A percentile compares a stretch with the other conserved stretches of the same genome.
phyloP scores from a whole-genome alignment of 441 rosid genomes.

The Bruguiera hainesii region DNA sequence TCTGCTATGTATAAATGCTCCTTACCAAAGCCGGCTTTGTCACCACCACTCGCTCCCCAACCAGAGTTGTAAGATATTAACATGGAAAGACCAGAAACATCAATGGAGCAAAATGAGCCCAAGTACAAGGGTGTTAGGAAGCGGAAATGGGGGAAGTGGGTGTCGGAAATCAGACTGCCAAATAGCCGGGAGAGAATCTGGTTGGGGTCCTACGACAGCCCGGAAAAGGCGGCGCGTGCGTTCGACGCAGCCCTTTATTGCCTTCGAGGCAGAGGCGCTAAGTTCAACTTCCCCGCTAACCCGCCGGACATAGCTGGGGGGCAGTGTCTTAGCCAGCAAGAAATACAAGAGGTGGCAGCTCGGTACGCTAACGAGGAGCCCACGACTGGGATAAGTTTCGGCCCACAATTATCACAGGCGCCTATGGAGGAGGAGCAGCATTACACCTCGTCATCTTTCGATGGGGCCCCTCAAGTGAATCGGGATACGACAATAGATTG shows the following conservation, averaged over 20 bases:
- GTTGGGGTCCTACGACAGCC: constrained; percentile 69
- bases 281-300: constrained; percentile 60
- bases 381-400: neutral
- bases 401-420: too few species aligned
- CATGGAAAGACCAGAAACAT: neutral
- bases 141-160: constrained; percentile 96
- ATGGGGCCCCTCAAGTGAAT: constrained; percentile 2
- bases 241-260: constrained; percentile 82
- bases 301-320: constrained; percentile 49
- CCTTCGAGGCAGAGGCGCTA: constrained; percentile 58
- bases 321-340: constrained; percentile 37
- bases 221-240: constrained; percentile 88
- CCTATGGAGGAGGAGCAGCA: neutral
- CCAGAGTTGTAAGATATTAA: too few species aligned
- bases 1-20: too few species aligned
- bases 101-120: constrained; percentile 17
- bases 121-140: constrained; percentile 82
- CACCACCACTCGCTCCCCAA: too few species aligned
- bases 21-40: too few species aligned
- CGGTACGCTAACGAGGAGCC: constrained; percentile 43
- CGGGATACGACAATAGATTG: constrained; percentile 30
- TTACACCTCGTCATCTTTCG: constrained; percentile 15
- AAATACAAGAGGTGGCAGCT: constrained; percentile 59
- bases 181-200: constrained; percentile 84
- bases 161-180: constrained; percentile 84